Percentiles rank a stretch among this genome's conserved stretches.
These are phyloP conservation scores for Lachnellula subtilissima DNA, from an alignment of 2,329 filamentous ascomycete genomes.

Conservation along the genomic window DNA sequence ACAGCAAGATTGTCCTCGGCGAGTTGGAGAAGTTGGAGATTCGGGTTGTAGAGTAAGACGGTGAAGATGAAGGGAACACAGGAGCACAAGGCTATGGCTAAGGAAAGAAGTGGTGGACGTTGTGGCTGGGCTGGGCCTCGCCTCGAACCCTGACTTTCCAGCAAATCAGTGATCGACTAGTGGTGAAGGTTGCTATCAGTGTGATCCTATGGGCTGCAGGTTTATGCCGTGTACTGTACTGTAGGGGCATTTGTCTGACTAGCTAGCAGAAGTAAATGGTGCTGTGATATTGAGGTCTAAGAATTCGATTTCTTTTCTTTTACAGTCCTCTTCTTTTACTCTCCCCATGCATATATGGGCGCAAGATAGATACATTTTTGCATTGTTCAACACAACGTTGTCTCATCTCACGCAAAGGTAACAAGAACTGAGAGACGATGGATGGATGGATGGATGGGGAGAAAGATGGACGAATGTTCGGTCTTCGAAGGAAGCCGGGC, in stretches of 20 bases:
- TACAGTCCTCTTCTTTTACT: too few relatives aligned
- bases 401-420: not conserved
- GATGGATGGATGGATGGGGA: not conserved
- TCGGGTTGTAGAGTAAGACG: not conserved
- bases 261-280: not conserved
- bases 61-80: slow-evolving; percentile 1
- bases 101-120: slow-evolving; percentile 10
- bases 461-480: not conserved
- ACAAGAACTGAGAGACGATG: not conserved
- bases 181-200: slow-evolving; percentile 3
- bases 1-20: not conserved
- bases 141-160: slow-evolving; percentile 4
- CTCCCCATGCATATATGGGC: too few relatives aligned
- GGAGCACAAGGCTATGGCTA: slow-evolving; percentile 15
- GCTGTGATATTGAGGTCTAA: not conserved
- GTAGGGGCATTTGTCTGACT: not conserved
- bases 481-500: not conserved
- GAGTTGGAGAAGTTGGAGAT: not conserved
- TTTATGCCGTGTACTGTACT: not conserved
- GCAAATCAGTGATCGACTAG: slow-evolving; percentile 13
- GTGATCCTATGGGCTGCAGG: not conserved
- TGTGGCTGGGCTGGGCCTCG: not conserved
- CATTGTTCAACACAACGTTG: too few relatives aligned
- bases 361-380: too few relatives aligned
- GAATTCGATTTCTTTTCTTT: too few relatives aligned